These are phyloP conservation scores for Amesomyces nigricolor DNA, from an alignment of 2,329 filamentous ascomycete genomes.

Conservation along the genomic window DNA sequence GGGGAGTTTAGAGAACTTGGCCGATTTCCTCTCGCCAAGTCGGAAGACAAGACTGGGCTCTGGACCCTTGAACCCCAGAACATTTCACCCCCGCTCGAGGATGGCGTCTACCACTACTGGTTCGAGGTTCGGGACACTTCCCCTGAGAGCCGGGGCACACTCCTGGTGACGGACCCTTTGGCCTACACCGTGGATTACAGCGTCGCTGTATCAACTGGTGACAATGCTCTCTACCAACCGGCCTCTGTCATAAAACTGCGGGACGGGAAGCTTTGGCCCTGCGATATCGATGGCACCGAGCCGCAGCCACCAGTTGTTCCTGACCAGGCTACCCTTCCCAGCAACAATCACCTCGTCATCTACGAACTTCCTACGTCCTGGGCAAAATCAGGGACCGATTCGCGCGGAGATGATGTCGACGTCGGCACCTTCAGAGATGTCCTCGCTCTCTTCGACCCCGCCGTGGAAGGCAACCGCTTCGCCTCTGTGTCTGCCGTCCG, in stretches of 20 bases:
- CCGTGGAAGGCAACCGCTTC: slow-evolving; percentile 13
- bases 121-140: slow-evolving; percentile 20
- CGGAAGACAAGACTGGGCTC: slow-evolving; percentile 39
- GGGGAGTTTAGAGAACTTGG: slow-evolving; percentile 14
- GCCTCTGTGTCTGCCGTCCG: slow-evolving; percentile 2
- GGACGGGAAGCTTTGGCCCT: slow-evolving; percentile 20
- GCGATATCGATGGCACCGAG: slow-evolving; percentile 22
- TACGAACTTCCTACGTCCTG: slow-evolving; percentile 28
- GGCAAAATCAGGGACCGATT: slow-evolving; percentile 16
- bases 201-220: neutral
- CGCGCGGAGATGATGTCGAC: slow-evolving; percentile 19
- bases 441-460: slow-evolving; percentile 20
- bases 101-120: slow-evolving; percentile 24
- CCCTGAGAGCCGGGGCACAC: slow-evolving; percentile 5
- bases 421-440: slow-evolving; percentile 26
- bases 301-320: neutral
- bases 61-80: slow-evolving; percentile 35
- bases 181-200: slow-evolving; percentile 25
- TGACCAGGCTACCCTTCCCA: slow-evolving; percentile 5
- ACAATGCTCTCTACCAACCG: slow-evolving; percentile 17
- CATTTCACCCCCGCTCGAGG: slow-evolving; percentile 13
- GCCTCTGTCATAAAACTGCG: slow-evolving; percentile 22
- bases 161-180: slow-evolving; percentile 23
- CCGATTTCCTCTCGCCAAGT: slow-evolving; percentile 33
- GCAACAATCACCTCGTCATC: slow-evolving; percentile 27